Base-by-base conservation (phyloP, 164 flowering plant species). In the Dillenia suffruticosa region DNA sequence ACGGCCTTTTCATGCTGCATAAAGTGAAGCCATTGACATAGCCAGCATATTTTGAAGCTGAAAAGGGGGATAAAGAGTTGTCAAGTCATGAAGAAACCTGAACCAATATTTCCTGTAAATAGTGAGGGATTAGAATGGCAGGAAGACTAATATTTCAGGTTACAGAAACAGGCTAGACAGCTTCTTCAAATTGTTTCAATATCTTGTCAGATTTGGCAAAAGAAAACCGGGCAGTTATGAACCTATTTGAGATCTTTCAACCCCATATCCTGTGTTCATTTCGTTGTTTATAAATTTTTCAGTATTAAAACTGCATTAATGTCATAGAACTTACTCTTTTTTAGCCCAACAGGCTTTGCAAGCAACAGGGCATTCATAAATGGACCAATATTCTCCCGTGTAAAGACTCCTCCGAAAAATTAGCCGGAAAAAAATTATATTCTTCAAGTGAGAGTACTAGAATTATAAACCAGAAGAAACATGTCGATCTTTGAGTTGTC, bases 31-130 rank as follows among this genome's bases (percentile, higher is more conserved):
- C 63, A 61, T 80, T 81, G 57, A 94, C 86, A 75, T 91, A 94
- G 1, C 99, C 99, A 71, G 93, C 97, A 85, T 81, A 91, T 54
- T 91, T 94, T 40, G 99, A 94, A 68, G 96, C 99, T 94, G 91
- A 78, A 81, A 59, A 65, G 64, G 1, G 2, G 46, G 57, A 46
- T 13, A 44, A 55, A 48, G 51, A 50, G 46, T 15, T 10, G n/a
- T 70, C 59, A 54, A 44, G 43, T 15, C 8, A 63, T 17, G 61
- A 50, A 47, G 24, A 57, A 10, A n/a, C 11, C 26, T 10, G 50
- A 51, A 26, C 40, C 40, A 26, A 26, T 2, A 26, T 26, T 26
- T 26, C 40, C 40, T 26, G 5, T 26, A 26, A 26, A 26, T 26
- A 26, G 40, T 26, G 40, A 5, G 40, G 5, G 40, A 26, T 26